Evolutionary conservation across 768 basidiomycete genomes (phyloP).

Genomic region (Rhodosporidiobolus sp.): DNA sequence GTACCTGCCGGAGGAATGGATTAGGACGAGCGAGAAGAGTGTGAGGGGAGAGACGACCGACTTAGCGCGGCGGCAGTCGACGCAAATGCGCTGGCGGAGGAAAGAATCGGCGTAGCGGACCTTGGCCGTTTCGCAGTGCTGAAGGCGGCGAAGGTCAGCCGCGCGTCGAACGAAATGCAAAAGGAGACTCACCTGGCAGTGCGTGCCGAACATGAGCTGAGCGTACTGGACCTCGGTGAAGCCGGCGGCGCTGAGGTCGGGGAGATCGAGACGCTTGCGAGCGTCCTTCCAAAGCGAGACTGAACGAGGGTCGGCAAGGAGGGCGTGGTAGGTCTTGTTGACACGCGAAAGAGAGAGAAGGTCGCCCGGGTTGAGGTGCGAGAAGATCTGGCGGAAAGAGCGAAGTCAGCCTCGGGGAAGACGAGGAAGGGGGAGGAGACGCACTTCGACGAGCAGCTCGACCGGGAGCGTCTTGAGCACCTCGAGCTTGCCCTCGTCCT

Average conservation of each 20-base stretch:
- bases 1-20: not conserved
- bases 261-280: constrained; percentile 12
- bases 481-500: constrained; percentile 37
- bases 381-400: constrained; percentile 11
- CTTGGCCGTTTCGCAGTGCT: not conserved
- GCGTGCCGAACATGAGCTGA: constrained; percentile 25
- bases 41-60: not conserved
- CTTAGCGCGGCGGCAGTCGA: not conserved
- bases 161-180: not conserved
- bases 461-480: constrained; percentile 3
- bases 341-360: constrained; percentile 9
- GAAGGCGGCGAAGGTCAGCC: not conserved
- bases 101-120: constrained; percentile 1
- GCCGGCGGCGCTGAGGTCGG: not conserved
- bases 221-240: constrained; percentile 10
- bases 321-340: constrained; percentile 6
- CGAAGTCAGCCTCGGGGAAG: constrained; percentile 33
- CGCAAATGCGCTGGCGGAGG: constrained; percentile 2
- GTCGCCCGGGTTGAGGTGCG: constrained; percentile 44
- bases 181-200: not conserved
- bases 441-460: constrained; percentile 20
- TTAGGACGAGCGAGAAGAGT: not conserved
- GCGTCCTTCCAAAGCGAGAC: constrained; percentile 9
- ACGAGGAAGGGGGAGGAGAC: not conserved
- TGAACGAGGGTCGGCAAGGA: not conserved